Evolutionary conservation across 2,329 filamentous ascomycete genomes (phyloP).

Genomic region (Talaromyces albobiverticillius): DNA sequence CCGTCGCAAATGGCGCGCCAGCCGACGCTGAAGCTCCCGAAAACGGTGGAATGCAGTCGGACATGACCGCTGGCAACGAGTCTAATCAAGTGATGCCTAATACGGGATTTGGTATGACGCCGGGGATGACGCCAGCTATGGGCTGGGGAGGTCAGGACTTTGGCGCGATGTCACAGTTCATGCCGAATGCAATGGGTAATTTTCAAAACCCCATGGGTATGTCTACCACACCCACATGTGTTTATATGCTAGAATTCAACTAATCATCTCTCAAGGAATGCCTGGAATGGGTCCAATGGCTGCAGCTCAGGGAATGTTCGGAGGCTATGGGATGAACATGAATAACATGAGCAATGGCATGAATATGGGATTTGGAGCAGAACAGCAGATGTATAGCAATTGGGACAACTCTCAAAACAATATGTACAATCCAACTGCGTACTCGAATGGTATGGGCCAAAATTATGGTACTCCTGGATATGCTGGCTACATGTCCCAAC

Average conservation of each 20-base stretch:
- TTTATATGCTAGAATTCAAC: constrained; percentile 7
- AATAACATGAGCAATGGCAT: constrained; percentile 75
- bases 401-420: constrained; percentile 72
- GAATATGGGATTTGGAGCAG: constrained; percentile 64
- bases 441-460: constrained; percentile 71
- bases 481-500: constrained; percentile 65
- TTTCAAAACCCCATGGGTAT: constrained; percentile 90
- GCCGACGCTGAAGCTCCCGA: constrained; percentile 5
- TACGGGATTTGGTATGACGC: constrained; percentile 44
- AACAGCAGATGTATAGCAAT: constrained; percentile 68
- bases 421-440: constrained; percentile 78
- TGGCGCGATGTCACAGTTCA: constrained; percentile 69
- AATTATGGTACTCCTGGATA: constrained; percentile 76
- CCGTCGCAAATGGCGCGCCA: not conserved
- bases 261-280: constrained; percentile 59
- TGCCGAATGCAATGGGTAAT: constrained; percentile 48
- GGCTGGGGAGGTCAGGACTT: constrained; percentile 64
- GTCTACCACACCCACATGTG: constrained; percentile 32
- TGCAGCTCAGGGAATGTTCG: constrained; percentile 49
- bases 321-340: constrained; percentile 68
- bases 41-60: constrained; percentile 17
- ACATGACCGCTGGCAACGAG: constrained; percentile 12
- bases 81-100: constrained; percentile 20
- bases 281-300: constrained; percentile 69
- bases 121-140: constrained; percentile 56